Conservation (phyloP, 345 rosid species). For the Salix udensis region DNA sequence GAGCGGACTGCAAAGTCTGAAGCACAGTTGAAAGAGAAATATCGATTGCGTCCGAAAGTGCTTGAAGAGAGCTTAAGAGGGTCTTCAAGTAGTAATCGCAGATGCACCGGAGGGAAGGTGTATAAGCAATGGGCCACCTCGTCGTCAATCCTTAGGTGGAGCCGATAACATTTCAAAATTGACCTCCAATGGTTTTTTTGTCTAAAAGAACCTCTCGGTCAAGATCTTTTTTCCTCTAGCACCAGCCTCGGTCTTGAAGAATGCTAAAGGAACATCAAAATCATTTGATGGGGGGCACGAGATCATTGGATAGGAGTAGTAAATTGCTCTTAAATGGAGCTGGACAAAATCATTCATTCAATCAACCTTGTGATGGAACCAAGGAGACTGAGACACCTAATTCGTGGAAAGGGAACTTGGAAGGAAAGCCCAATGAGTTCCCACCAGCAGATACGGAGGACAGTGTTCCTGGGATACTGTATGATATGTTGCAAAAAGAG, state of each 20-base stretch:
- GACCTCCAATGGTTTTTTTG: conserved; percentile 69
- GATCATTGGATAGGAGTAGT: conserved; percentile 44
- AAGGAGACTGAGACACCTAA: too few species aligned
- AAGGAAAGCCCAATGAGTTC: too few species aligned
- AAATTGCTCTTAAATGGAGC: too few species aligned
- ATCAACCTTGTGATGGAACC: too few species aligned
- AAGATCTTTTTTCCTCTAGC: conserved; percentile 63
- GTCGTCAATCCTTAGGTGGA: conserved; percentile 95
- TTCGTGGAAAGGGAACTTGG: too few species aligned
- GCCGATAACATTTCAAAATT: conserved; percentile 67
- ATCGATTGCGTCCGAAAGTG: conserved; percentile 84
- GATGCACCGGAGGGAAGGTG: conserved; percentile 59
- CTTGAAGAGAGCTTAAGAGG: conserved; percentile 86
- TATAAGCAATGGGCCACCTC: conserved; percentile 77
- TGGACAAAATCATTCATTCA: too few species aligned
- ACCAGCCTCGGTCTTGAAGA: conserved; percentile 62
- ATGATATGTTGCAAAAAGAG: too few species aligned
- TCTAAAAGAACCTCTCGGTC: conserved; percentile 65
- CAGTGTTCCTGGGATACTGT: too few species aligned
- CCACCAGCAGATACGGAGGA: too few species aligned
- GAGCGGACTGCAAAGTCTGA: conserved; percentile 96
- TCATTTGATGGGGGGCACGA: conserved; percentile 95
- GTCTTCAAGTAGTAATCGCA: conserved; percentile 52
- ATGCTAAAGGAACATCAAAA: conserved; percentile 92
- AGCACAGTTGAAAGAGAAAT: conserved; percentile 93